These are phyloP conservation scores for Beauveria asiatica DNA, from an alignment of 2,329 filamentous ascomycete genomes.

Conservation along the genomic window DNA sequence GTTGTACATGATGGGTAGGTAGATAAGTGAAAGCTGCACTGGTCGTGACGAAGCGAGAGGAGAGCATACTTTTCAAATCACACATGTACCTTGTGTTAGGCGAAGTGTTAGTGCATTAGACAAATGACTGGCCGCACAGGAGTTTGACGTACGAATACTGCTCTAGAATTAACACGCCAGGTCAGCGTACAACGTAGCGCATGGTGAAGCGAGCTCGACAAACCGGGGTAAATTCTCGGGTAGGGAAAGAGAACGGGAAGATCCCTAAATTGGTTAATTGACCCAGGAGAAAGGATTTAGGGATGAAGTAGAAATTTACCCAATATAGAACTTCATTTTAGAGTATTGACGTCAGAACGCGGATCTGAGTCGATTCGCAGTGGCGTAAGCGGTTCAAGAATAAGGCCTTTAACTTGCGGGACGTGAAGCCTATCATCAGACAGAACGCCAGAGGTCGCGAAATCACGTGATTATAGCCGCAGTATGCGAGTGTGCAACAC, in stretches of 20 bases:
- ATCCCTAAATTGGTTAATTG: constrained; percentile 31
- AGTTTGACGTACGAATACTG: constrained; percentile 42
- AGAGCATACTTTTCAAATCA: constrained; percentile 41
- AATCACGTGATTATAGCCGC: constrained; percentile 20
- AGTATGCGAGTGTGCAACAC: background rate
- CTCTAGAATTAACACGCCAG: constrained; percentile 25
- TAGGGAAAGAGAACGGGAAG: constrained; percentile 51
- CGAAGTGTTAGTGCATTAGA: background rate
- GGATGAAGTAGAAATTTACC: constrained; percentile 25
- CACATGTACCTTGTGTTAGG: constrained; percentile 42
- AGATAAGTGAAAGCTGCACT: background rate
- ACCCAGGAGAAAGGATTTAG: background rate
- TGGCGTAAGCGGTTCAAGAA: background rate
- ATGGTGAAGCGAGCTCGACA: constrained; percentile 13
- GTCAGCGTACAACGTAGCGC: constrained; percentile 9
- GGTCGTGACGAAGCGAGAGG: constrained; percentile 2
- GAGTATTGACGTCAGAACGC: constrained; percentile 7
- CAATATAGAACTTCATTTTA: constrained; percentile 45
- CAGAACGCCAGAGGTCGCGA: constrained; percentile 19
- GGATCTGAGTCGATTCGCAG: background rate
- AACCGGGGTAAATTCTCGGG: constrained; percentile 50
- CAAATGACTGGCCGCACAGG: background rate
- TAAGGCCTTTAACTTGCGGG: background rate
- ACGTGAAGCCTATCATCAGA: background rate
- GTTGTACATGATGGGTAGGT: background rate